These are phyloP conservation scores for Citrullus amarus DNA, from an alignment of 306 rosid species.

Conservation along the genomic window DNA sequence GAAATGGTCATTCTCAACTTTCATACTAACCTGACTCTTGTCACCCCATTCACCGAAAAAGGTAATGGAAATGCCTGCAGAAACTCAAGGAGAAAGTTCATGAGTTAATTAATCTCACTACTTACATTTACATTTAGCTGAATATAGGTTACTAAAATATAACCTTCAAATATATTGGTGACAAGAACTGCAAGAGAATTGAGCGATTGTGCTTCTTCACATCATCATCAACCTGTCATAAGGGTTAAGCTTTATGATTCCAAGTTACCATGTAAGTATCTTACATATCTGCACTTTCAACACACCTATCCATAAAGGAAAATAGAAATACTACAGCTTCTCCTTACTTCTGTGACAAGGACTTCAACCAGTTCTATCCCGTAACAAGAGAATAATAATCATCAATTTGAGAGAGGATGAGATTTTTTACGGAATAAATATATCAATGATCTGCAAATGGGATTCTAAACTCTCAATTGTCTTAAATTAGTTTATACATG, in stretches of 20 bases:
- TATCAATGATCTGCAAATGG: neutral
- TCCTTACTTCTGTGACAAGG: neutral
- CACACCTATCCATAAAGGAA: neutral
- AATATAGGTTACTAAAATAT: slow-evolving; percentile 6
- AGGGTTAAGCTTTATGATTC: neutral
- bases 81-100: slow-evolving; percentile 11
- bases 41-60: slow-evolving; percentile 99
- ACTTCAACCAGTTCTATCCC: neutral
- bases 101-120: slow-evolving; percentile 5
- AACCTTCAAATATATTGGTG: slow-evolving; percentile 78
- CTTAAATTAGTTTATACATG: neutral
- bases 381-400: neutral
- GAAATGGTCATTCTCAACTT: neutral
- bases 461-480: neutral
- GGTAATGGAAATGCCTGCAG: slow-evolving; percentile 81
- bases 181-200: slow-evolving; percentile 51
- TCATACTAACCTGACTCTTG: slow-evolving; percentile 77
- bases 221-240: slow-evolving; percentile 50
- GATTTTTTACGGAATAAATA: neutral
- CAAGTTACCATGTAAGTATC: neutral
- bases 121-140: neutral
- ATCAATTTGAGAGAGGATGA: neutral
- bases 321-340: neutral
- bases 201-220: slow-evolving; percentile 45
- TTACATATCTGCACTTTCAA: neutral